phyloP scores from a whole-genome alignment of 2,329 filamentous ascomycete species.

The Cytospora schulzeri region DNA sequence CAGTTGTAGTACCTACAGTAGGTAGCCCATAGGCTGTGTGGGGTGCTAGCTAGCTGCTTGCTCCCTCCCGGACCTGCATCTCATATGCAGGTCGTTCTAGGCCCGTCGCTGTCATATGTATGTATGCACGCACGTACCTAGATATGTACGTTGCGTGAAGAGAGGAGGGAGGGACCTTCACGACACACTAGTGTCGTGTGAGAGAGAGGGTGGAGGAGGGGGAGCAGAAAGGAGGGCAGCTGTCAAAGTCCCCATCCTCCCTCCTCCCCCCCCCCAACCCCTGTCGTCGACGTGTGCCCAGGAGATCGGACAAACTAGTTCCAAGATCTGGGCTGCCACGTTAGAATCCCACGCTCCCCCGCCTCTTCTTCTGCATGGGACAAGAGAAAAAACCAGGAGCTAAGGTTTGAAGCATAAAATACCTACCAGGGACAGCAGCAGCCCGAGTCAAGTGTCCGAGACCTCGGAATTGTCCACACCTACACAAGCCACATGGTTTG shows the following conservation, averaged over 20 bases:
- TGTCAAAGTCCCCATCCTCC: background rate
- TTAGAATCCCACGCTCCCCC: background rate
- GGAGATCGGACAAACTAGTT: background rate
- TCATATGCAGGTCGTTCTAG: background rate
- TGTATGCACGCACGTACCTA: too few species aligned
- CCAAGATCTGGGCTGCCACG: background rate
- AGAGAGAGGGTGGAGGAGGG: too few species aligned
- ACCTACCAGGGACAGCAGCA: too few species aligned
- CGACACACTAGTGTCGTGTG: background rate
- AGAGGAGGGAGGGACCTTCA: too few species aligned
- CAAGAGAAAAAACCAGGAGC: background rate
- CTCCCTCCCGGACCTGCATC: constrained; percentile 14
- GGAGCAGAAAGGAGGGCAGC: too few species aligned
- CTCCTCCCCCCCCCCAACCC: too few species aligned
- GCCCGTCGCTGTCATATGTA: background rate
- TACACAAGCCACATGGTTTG: too few species aligned
- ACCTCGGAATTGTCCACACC: too few species aligned
- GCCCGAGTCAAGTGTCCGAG: background rate
- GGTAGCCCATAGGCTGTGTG: too few species aligned
- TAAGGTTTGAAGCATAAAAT: background rate
- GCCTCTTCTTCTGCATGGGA: background rate
- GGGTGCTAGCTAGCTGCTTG: background rate
- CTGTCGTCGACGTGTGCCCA: background rate
- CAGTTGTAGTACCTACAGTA: background rate
- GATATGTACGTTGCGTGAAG: background rate